Evolutionary conservation across 2,329 filamentous ascomycete genomes (phyloP).

Genomic region (Periconia macrospinosa): DNA sequence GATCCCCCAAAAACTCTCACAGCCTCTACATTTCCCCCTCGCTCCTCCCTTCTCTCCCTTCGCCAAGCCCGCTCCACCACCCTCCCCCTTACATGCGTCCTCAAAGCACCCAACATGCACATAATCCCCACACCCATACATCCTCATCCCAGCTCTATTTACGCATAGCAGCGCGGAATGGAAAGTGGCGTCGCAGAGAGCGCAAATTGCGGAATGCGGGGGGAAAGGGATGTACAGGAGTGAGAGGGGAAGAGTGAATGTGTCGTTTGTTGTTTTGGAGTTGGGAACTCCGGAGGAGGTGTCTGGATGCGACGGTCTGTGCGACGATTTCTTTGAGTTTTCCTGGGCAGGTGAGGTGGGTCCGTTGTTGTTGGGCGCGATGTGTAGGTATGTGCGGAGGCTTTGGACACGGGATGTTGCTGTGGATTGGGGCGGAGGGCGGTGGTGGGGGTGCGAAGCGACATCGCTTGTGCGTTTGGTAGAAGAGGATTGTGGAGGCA

Average conservation of each 20-base stretch:
- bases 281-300: neutral
- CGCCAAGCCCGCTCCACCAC: neutral
- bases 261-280: neutral
- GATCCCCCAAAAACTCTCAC: neutral
- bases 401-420: neutral
- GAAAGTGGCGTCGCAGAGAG: neutral
- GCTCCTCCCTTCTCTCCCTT: neutral
- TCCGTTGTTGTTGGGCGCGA: too few species aligned
- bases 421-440: neutral
- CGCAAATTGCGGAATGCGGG: neutral
- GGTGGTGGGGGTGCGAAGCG: neutral
- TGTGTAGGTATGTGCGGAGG: neutral
- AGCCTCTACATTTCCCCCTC: neutral
- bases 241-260: neutral
- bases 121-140: neutral
- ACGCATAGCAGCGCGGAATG: neutral
- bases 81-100: neutral
- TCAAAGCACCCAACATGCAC: constrained; percentile 1
- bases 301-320: too few species aligned
- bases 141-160: neutral
- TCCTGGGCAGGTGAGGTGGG: too few species aligned
- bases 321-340: too few species aligned
- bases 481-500: too few species aligned
- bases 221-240: neutral
- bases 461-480: too few species aligned